Percentiles rank a stretch among this genome's conserved stretches.
Evolutionary conservation across 2,329 filamentous ascomycete genomes (phyloP).

Genomic region (Eutypella sp.): DNA sequence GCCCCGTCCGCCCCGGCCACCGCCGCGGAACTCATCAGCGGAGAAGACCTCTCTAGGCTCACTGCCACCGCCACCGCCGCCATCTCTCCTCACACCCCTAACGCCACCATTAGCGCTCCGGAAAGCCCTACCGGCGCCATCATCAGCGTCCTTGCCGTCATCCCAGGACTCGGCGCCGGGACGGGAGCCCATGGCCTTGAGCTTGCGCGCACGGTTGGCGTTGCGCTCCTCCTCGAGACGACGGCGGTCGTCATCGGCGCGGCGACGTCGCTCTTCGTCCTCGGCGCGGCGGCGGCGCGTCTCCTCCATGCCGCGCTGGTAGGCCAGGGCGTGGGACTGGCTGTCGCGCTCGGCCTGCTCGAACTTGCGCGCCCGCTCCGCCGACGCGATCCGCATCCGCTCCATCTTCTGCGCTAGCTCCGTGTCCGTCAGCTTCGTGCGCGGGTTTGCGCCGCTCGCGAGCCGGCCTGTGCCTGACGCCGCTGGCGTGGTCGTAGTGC

Average conservation of each 20-base stretch:
- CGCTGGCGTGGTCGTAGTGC: constrained; percentile 3
- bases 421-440: constrained; percentile 54
- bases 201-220: constrained; percentile 55
- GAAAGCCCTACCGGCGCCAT: constrained; percentile 37
- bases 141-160: constrained; percentile 9
- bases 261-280: constrained; percentile 46
- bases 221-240: constrained; percentile 56
- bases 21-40: constrained; percentile 25
- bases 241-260: constrained; percentile 47
- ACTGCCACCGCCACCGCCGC: constrained; percentile 35
- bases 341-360: constrained; percentile 54
- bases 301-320: constrained; percentile 53
- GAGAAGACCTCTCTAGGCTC: constrained; percentile 18
- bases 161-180: constrained; percentile 36
- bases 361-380: constrained; percentile 55
- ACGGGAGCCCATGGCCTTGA: constrained; percentile 52
- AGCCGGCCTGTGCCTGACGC: constrained; percentile 36
- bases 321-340: constrained; percentile 49
- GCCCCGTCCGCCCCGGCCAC: constrained; percentile 18
- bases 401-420: constrained; percentile 58
- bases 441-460: constrained; percentile 53
- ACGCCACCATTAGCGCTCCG: constrained; percentile 33
- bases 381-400: constrained; percentile 53
- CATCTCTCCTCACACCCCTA: constrained; percentile 31
- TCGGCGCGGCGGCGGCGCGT: constrained; percentile 45